These are phyloP conservation scores for Podospora conica DNA, from an alignment of 495 filamentous ascomycete genomes.

Conservation along the genomic window DNA sequence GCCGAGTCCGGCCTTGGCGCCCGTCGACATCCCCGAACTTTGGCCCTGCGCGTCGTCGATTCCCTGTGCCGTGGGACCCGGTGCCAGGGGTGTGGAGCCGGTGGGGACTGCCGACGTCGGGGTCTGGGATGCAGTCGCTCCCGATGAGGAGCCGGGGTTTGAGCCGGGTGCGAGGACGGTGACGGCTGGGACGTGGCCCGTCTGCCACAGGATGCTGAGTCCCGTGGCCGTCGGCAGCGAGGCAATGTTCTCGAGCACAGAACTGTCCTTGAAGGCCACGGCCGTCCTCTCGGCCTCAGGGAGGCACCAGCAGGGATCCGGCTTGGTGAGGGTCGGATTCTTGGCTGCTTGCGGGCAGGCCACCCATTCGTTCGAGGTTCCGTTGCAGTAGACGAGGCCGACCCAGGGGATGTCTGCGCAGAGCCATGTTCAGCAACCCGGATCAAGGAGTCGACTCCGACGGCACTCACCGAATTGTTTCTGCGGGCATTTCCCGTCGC, in stretches of 20 bases:
- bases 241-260: not conserved
- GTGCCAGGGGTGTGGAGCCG: not conserved
- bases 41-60: not conserved
- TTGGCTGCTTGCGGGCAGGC: constrained; percentile 1
- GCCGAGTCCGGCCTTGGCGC: not conserved
- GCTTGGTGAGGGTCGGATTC: not conserved
- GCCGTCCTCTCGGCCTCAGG: not conserved
- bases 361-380: constrained; percentile 7
- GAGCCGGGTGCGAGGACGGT: not conserved
- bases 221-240: not conserved
- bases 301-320: constrained; percentile 1
- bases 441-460: not conserved
- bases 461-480: constrained; percentile 10
- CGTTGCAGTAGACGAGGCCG: constrained; percentile 7
- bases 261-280: not conserved
- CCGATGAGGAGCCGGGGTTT: not conserved
- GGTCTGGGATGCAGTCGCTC: not conserved
- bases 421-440: too few species aligned
- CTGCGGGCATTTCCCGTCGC: constrained; percentile 18
- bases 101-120: not conserved
- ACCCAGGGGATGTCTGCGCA: constrained; percentile 19
- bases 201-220: not conserved
- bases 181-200: not conserved
- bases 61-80: not conserved
- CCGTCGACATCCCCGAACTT: not conserved